Evolutionary conservation across 2,329 filamentous ascomycete species (phyloP).

Genomic region (Cytospora paraplurivora): DNA sequence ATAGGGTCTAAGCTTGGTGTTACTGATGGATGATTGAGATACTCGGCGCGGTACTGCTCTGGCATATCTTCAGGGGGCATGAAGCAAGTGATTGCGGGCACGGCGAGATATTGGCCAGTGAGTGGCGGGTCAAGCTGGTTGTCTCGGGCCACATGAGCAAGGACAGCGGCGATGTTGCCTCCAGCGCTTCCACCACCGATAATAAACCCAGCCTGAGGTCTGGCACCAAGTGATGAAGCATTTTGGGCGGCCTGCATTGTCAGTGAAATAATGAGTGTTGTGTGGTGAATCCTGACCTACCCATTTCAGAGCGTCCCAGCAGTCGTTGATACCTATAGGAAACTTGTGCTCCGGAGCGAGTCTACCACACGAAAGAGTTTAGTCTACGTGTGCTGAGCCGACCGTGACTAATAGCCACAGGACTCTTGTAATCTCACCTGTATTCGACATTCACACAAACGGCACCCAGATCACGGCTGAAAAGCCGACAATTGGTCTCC

Average conservation of each 20-base stretch:
- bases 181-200: constrained; percentile 52
- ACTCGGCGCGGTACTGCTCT: constrained; percentile 34
- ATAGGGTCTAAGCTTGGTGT: constrained; percentile 33
- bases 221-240: constrained; percentile 42
- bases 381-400: neutral
- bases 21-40: constrained; percentile 33
- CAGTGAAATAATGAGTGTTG: neutral
- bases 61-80: constrained; percentile 30
- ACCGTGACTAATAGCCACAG: no score
- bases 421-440: constrained; percentile 32
- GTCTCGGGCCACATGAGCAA: constrained; percentile 44
- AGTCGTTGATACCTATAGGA: constrained; percentile 46
- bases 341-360: constrained; percentile 51
- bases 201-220: constrained; percentile 49
- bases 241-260: constrained; percentile 38
- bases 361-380: constrained; percentile 21
- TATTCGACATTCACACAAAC: constrained; percentile 47
- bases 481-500: constrained; percentile 37
- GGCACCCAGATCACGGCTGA: constrained; percentile 39
- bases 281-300: constrained; percentile 25
- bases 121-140: constrained; percentile 45
- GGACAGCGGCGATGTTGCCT: constrained; percentile 42
- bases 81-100: constrained; percentile 40
- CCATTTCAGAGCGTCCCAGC: constrained; percentile 50
- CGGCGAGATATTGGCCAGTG: constrained; percentile 49